Evolutionary conservation across 1,284 basidiomycete species (phyloP).

Genomic region (Tylopilus sp.): DNA sequence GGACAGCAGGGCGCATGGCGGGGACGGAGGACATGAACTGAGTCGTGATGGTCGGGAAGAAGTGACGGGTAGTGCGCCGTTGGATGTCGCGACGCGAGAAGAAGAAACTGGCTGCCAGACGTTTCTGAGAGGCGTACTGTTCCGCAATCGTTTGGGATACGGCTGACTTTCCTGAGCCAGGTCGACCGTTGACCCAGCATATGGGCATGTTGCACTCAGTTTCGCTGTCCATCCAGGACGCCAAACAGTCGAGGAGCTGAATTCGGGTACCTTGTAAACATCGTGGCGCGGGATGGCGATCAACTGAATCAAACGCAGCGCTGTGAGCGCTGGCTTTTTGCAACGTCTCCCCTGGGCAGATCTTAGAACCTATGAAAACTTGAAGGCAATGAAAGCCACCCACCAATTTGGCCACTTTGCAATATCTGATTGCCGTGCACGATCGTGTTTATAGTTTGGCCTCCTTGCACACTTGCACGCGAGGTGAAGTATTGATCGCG

Average conservation of each 20-base stretch:
- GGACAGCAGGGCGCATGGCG: slow-evolving; percentile 25
- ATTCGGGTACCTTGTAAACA: slow-evolving; percentile 35
- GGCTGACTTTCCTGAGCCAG: slow-evolving; percentile 34
- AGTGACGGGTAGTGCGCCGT: slow-evolving; percentile 24
- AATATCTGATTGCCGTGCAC: slow-evolving; percentile 27
- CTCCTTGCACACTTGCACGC: slow-evolving; percentile 18
- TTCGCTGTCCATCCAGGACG: slow-evolving; percentile 26
- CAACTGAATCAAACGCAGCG: slow-evolving; percentile 28
- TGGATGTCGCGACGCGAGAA: slow-evolving; percentile 32
- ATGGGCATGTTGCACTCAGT: slow-evolving; percentile 13
- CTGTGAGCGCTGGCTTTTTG: slow-evolving; percentile 30
- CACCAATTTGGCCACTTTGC: slow-evolving; percentile 8
- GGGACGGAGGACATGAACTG: background rate
- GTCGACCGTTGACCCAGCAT: slow-evolving; percentile 32
- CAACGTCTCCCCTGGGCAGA: slow-evolving; percentile 6
- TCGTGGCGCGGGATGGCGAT: slow-evolving; percentile 33
- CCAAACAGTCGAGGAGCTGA: slow-evolving; percentile 28
- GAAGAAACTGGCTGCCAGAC: slow-evolving; percentile 34
- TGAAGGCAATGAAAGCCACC: slow-evolving; percentile 3
- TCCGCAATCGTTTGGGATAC: slow-evolving; percentile 35
- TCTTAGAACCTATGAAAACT: slow-evolving; percentile 17
- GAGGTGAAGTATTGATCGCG: slow-evolving; percentile 25
- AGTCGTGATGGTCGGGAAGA: background rate
- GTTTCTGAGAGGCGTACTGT: slow-evolving; percentile 21
- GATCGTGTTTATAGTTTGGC: slow-evolving; percentile 24